Conservation (phyloP, 305 asterid species). For the Rubia balearica region DNA sequence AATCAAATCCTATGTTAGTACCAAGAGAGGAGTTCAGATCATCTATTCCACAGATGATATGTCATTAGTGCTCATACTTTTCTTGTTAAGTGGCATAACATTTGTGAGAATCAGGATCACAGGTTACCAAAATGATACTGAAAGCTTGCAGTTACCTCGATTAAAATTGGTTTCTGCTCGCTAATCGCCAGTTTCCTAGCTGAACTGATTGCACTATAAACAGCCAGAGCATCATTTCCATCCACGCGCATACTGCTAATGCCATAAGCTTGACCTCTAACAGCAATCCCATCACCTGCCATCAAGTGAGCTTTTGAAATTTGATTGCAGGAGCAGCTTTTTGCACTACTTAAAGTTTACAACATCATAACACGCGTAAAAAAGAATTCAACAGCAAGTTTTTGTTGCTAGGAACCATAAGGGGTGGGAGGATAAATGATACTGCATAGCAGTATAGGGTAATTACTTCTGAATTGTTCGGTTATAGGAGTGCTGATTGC, state of each 20-base stretch:
- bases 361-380: neutral
- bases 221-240: slow-evolving; percentile 86
- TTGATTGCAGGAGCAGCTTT: neutral
- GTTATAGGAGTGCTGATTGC: slow-evolving; percentile 83
- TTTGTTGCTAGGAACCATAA: neutral
- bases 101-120: neutral
- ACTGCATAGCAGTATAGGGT: too few relatives aligned
- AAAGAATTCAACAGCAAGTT: neutral
- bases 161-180: slow-evolving; percentile 64
- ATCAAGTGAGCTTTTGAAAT: neutral
- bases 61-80: neutral
- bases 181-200: slow-evolving; percentile 75
- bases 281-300: slow-evolving; percentile 87
- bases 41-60: neutral
- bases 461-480: slow-evolving; percentile 74
- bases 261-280: slow-evolving; percentile 75
- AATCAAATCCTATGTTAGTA: neutral
- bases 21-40: neutral
- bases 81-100: neutral
- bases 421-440: neutral
- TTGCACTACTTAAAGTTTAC: neutral
- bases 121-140: neutral
- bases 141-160: slow-evolving; percentile 50
- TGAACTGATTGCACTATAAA: slow-evolving; percentile 45
- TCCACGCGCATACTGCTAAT: slow-evolving; percentile 79